Percentiles rank a stretch among this genome's conserved stretches.
Conservation (phyloP, 2,329 filamentous ascomycete species). For the Leptographium radiaticola region DNA sequence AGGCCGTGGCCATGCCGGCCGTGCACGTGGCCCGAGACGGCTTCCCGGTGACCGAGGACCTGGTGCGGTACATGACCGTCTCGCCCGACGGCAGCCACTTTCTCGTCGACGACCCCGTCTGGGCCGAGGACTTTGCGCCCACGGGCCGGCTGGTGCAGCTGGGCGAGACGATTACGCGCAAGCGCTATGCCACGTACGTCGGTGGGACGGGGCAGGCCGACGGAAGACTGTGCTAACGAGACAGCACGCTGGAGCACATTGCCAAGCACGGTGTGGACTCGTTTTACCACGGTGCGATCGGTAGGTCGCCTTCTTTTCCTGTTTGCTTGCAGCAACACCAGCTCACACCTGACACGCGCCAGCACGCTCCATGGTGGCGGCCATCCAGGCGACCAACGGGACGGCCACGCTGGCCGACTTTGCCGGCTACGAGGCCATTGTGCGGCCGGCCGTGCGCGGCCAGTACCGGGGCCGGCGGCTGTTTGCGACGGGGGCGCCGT, state of each 20-base stretch:
- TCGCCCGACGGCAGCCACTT: slow-evolving; percentile 37
- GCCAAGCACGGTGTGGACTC: slow-evolving; percentile 46
- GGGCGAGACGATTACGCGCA: slow-evolving; percentile 68
- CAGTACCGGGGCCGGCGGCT: slow-evolving; percentile 60
- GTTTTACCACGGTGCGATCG: slow-evolving; percentile 24
- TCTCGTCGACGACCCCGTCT: slow-evolving; percentile 59
- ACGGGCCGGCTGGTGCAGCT: slow-evolving; percentile 56
- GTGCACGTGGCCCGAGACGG: slow-evolving; percentile 61
- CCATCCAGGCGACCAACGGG: slow-evolving; percentile 58
- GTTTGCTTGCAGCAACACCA: background rate
- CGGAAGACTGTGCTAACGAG: too few relatives aligned
- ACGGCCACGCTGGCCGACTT: slow-evolving; percentile 76
- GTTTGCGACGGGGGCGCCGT: slow-evolving; percentile 57
- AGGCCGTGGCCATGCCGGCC: slow-evolving; percentile 58
- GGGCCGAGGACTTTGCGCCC: slow-evolving; percentile 81
- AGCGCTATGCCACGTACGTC: slow-evolving; percentile 56
- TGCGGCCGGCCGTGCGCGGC: slow-evolving; percentile 46
- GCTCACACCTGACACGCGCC: slow-evolving; percentile 13
- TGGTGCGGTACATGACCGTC: slow-evolving; percentile 56
- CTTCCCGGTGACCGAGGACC: slow-evolving; percentile 59
- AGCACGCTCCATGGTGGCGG: slow-evolving; percentile 61
- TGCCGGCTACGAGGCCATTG: slow-evolving; percentile 53
- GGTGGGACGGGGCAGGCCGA: too few relatives aligned
- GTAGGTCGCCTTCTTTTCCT: slow-evolving; percentile 12
- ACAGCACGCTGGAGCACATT: slow-evolving; percentile 58